phyloP scores from a whole-genome alignment of 2,329 filamentous ascomycete genomes.

The Gaeumannomyces tritici region DNA sequence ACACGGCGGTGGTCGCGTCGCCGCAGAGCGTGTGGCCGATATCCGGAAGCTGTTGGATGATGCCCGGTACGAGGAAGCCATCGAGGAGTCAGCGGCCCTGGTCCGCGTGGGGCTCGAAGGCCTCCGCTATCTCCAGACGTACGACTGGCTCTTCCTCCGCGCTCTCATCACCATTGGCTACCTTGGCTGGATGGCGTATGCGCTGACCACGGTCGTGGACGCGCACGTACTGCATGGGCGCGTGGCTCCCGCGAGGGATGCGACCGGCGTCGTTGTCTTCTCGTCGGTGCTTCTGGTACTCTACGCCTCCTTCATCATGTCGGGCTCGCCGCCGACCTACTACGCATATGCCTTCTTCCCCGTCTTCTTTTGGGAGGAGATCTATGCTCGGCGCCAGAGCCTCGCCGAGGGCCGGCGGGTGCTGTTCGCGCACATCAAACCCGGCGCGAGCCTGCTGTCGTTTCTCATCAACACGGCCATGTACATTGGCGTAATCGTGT shows the following conservation, averaged over 20 bases:
- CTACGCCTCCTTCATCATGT: constrained; percentile 71
- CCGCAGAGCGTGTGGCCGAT: constrained; percentile 55
- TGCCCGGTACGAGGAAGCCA: constrained; percentile 64
- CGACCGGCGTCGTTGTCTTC: constrained; percentile 54
- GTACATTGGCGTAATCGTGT: constrained; percentile 70
- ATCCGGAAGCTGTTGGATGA: constrained; percentile 60
- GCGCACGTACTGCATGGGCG: constrained; percentile 72
- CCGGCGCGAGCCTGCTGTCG: constrained; percentile 44
- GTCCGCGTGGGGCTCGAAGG: constrained; percentile 72
- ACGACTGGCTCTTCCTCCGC: constrained; percentile 94
- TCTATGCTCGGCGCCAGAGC: constrained; percentile 67
- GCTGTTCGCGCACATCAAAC: constrained; percentile 60
- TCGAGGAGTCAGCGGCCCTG: constrained; percentile 65
- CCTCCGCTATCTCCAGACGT: constrained; percentile 89
- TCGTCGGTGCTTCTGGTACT: constrained; percentile 65
- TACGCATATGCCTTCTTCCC: constrained; percentile 91
- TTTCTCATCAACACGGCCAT: constrained; percentile 53
- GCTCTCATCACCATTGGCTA: constrained; percentile 85
- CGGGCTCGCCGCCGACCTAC: constrained; percentile 73
- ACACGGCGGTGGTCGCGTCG: constrained; percentile 35
- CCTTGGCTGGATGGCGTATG: constrained; percentile 90
- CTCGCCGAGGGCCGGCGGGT: constrained; percentile 55
- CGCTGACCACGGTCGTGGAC: constrained; percentile 79
- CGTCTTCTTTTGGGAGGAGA: constrained; percentile 92
- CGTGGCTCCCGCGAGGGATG: constrained; percentile 52